Base-by-base conservation (phyloP, 768 basidiomycete genomes). In the Suillus variegatus region DNA sequence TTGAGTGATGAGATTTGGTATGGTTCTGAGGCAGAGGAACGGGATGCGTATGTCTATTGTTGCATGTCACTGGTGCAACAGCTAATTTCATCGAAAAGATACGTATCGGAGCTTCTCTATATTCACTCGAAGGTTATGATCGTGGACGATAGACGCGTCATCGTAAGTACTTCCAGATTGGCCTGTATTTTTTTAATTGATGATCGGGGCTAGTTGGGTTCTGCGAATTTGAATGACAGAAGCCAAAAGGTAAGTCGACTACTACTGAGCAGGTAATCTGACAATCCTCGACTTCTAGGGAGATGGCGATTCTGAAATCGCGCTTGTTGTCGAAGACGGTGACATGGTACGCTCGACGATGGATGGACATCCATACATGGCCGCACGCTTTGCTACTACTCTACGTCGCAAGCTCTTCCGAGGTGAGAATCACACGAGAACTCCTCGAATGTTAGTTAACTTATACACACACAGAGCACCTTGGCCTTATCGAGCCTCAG, bases 291-390 rank as follows among this genome's bases (percentile, higher is more conserved):
- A 36, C 60, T 32, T 66, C 68, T 56, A 91, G 88, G 96, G 96
- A 32, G 91, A 97, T 68, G 94, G 94, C 41, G 95, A 97, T 76
- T 97, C 94, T 1, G 97, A 99, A 78, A 97, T 98, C 68, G 93
- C 92, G 8, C 78, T 97, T 9, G 88, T 98, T 22, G 90, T 97
- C 38, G 96, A 99, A 76, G 97, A 99, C 71, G 78, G 83, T 0
- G 93, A 97, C 60, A 81, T 86, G 79, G 81, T 99, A 47, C 81
- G 84, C 35, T 85, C 88, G 4, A 83, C 74, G 18, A 97, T 97
- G 95, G 81, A 94, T 70, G 94, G 95, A 2, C 75, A 85, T 68
- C 83, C 84, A 35, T 93, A 89, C 75, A 76, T 81, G 74, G 97
- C 88, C 0, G 80, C 86, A 35, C 88, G 90, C 54, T 94, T 98